phyloP scores from a whole-genome alignment of 345 rosid species.

The Brassica nigra region DNA sequence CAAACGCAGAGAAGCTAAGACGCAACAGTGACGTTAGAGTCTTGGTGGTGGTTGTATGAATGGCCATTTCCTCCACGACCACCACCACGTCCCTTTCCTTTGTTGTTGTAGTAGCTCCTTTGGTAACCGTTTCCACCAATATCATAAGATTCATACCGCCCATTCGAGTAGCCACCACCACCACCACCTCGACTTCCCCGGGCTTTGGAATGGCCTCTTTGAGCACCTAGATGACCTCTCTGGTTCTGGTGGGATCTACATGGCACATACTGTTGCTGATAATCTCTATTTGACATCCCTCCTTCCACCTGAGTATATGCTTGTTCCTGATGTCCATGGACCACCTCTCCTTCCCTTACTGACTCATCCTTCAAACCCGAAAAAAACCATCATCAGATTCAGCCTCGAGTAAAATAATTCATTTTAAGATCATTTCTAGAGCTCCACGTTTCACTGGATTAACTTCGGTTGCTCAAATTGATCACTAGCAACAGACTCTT shows the following conservation, averaged over 20 bases:
- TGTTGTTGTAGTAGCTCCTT: constrained; percentile 64
- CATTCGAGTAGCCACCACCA: constrained; percentile 76
- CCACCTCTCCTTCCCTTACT: constrained; percentile 51
- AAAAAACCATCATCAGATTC: background rate
- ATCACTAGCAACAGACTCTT: constrained; percentile 42
- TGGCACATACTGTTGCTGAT: constrained; percentile 47
- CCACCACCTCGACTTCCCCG: constrained; percentile 26
- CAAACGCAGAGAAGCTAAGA: constrained; percentile 31
- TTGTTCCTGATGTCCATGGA: constrained; percentile 48
- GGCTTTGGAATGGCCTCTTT: too few species aligned
- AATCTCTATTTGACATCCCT: constrained; percentile 38
- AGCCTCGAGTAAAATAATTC: background rate
- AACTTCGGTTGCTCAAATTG: constrained; percentile 55
- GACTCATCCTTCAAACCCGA: constrained; percentile 48
- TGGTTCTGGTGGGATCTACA: constrained; percentile 68
- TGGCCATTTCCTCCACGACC: constrained; percentile 50
- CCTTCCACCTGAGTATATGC: constrained; percentile 41
- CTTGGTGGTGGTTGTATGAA: constrained; percentile 39
- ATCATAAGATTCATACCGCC: constrained; percentile 40
- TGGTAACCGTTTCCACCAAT: constrained; percentile 57
- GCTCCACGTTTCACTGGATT: constrained; percentile 1
- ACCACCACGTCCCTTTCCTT: constrained; percentile 63
- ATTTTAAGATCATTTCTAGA: background rate
- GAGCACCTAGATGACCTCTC: constrained; percentile 53
- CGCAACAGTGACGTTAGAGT: constrained; percentile 16